phyloP scores from a whole-genome alignment of 176 grass and related monocot genomes.

The Urochloa ruziziensis region DNA sequence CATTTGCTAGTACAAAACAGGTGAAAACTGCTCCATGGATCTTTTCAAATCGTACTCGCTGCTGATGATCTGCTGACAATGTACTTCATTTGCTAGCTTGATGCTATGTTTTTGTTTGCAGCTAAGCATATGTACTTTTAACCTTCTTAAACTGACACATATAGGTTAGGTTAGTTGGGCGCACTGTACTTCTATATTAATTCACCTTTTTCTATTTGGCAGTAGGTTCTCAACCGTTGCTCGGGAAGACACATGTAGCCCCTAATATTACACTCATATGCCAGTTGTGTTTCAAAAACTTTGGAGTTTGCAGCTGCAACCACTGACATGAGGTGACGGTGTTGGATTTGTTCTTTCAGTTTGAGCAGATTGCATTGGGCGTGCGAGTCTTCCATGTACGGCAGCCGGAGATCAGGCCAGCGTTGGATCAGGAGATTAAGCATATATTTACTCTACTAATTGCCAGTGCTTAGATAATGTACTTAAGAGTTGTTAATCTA shows the following conservation, averaged over 20 bases:
- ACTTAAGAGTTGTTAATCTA: neutral
- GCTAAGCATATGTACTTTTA: constrained; percentile 18
- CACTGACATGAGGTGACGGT: constrained; percentile 4
- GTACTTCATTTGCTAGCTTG: neutral
- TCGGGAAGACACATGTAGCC: neutral
- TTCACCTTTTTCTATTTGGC: neutral
- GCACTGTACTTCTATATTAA: neutral
- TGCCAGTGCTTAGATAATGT: neutral
- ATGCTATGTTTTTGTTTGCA: neutral
- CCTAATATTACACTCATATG: neutral
- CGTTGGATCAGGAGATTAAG: neutral
- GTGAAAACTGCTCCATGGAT: neutral
- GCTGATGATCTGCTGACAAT: neutral
- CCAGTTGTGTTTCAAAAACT: neutral
- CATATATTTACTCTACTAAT: neutral
- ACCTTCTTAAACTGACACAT: constrained; percentile 5
- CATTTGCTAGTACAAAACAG: neutral
- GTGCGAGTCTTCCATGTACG: neutral
- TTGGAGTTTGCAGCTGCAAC: neutral
- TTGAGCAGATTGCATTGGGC: neutral
- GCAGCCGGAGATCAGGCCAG: neutral
- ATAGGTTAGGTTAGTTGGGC: neutral
- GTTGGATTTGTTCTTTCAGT: neutral
- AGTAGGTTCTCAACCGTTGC: neutral
- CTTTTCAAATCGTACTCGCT: neutral